Evolutionary conservation across 2,329 filamentous ascomycete genomes (phyloP).

Genomic region (Zymoseptoria crescenta): DNA sequence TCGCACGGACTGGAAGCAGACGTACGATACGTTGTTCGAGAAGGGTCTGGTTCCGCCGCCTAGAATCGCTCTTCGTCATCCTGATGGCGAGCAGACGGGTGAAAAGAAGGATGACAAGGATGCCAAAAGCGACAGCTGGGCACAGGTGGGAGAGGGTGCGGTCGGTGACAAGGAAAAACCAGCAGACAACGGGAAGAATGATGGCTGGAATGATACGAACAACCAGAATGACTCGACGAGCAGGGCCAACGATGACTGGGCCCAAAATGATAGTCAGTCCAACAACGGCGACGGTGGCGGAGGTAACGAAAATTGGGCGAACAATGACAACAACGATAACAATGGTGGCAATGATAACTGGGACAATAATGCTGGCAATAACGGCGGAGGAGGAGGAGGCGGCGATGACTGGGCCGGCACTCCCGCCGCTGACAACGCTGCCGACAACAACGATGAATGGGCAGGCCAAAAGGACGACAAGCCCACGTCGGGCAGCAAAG

Average conservation of each 20-base stretch:
- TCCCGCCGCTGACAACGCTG: conserved; percentile 3
- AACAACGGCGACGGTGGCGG: background rate
- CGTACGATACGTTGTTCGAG: background rate
- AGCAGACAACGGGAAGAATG: background rate
- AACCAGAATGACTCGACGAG: background rate
- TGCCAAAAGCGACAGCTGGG: background rate
- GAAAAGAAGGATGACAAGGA: background rate
- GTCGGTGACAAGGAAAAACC: background rate
- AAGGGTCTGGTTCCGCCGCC: background rate
- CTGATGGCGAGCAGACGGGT: background rate
- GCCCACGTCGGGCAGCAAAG: background rate
- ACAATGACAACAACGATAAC: background rate
- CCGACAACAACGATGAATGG: conserved; percentile 8
- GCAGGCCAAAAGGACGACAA: background rate
- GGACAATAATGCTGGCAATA: conserved; percentile 1
- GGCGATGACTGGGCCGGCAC: background rate
- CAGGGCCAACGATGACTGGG: background rate
- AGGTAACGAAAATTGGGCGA: conserved; percentile 1
- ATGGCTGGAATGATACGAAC: background rate
- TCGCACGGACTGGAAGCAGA: background rate
- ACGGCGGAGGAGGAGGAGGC: background rate
- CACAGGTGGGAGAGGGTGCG: background rate
- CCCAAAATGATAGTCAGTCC: background rate
- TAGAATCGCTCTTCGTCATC: background rate
- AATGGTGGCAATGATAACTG: conserved; percentile 1